Evolutionary conservation across 1,284 basidiomycete species (phyloP).

Genomic region (Thecaphora thlaspeos): DNA sequence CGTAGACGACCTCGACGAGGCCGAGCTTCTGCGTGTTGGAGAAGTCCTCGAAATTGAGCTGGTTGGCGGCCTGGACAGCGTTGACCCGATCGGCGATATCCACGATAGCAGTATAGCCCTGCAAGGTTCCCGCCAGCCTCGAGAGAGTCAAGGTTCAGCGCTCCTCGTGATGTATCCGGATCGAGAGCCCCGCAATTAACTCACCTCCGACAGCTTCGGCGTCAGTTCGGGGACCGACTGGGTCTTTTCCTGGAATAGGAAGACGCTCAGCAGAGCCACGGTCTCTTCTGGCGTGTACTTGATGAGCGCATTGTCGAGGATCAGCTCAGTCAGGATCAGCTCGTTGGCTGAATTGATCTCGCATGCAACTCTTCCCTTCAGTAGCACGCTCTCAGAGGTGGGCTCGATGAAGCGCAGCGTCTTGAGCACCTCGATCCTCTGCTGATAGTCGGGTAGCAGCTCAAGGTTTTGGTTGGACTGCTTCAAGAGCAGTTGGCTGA

Average conservation of each 20-base stretch:
- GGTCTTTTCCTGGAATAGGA: slow-evolving; percentile 97
- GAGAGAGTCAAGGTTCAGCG: not conserved
- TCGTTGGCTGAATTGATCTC: slow-evolving; percentile 94
- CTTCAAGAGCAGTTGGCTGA: slow-evolving; percentile 61
- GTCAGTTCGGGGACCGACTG: slow-evolving; percentile 79
- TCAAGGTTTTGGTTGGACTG: slow-evolving; percentile 84
- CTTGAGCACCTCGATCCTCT: slow-evolving; percentile 84
- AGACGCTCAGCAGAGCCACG: slow-evolving; percentile 92
- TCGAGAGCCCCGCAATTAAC: slow-evolving; percentile 5
- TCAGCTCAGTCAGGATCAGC: slow-evolving; percentile 89
- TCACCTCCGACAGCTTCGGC: slow-evolving; percentile 68
- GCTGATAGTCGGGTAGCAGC: slow-evolving; percentile 94
- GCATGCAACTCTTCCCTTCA: slow-evolving; percentile 97
- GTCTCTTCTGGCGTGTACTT: slow-evolving; percentile 90
- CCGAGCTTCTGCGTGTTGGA: slow-evolving; percentile 61
- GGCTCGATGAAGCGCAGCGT: slow-evolving; percentile 64
- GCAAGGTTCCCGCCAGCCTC: not conserved
- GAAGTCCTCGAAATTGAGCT: slow-evolving; percentile 60
- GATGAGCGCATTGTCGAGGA: slow-evolving; percentile 89
- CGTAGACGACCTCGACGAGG: slow-evolving; percentile 90
- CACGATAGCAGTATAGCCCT: slow-evolving; percentile 75
- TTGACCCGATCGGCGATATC: slow-evolving; percentile 81
- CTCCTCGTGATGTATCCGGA: not conserved
- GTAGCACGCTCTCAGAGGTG: slow-evolving; percentile 81
- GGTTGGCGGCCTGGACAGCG: slow-evolving; percentile 71